Evolutionary conservation across 345 rosid species (phyloP).

Genomic region (Bruguiera gymnorhiza): DNA sequence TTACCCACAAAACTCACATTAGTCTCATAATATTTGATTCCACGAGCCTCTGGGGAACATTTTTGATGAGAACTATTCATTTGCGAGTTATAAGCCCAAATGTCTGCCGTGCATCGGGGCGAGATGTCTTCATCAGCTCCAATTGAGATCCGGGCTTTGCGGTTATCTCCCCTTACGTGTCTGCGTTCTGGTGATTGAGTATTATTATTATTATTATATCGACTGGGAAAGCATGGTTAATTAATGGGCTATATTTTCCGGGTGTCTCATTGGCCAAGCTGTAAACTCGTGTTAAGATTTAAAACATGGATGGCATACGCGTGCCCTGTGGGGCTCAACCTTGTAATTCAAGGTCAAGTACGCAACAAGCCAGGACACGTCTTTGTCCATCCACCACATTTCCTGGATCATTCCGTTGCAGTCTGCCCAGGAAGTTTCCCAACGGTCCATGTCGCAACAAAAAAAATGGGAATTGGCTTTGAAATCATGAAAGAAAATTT

Average conservation of each 20-base stretch:
- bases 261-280: too few species aligned
- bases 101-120: neutral
- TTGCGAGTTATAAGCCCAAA: too few species aligned
- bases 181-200: neutral
- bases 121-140: neutral
- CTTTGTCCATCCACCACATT: constrained; percentile 45
- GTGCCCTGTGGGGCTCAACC: constrained; percentile 6
- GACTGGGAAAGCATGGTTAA: too few species aligned
- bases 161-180: neutral
- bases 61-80: too few species aligned
- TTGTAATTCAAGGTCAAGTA: neutral
- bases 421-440: constrained; percentile 32
- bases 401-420: constrained; percentile 53
- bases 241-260: too few species aligned
- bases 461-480: constrained; percentile 15
- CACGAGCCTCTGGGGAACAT: neutral
- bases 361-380: constrained; percentile 24
- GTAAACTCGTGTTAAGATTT: too few species aligned
- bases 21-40: neutral
- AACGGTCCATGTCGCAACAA: neutral
- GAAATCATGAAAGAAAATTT: constrained; percentile 23
- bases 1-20: too few species aligned
- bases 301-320: too few species aligned
- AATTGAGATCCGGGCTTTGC: neutral
- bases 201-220: too few species aligned